These are phyloP conservation scores for Amoeboaphelidium protococcarum DNA, from an alignment of 371 early-diverging fungal species.

Conservation along the genomic window DNA sequence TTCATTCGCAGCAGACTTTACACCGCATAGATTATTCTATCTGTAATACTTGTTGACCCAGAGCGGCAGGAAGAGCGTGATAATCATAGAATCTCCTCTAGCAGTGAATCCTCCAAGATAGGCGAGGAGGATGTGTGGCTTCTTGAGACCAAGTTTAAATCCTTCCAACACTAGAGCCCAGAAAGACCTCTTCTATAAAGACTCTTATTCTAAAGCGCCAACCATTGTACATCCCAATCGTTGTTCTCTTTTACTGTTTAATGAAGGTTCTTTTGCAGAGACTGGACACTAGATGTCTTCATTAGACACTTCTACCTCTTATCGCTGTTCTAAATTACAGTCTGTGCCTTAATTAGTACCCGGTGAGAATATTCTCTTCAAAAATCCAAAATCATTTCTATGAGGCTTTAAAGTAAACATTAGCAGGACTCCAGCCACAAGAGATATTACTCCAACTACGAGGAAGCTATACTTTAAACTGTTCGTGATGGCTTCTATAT, in stretches of 20 bases:
- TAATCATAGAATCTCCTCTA: conserved; percentile 41
- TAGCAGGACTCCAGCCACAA: conserved; percentile 6
- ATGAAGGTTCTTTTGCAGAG: too few species aligned
- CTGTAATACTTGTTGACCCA: conserved; percentile 26
- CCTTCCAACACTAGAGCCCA: background rate
- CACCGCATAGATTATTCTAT: conserved; percentile 1
- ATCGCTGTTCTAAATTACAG: too few species aligned
- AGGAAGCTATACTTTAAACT: conserved; percentile 8
- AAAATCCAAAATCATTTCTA: background rate
- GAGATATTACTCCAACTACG: conserved; percentile 7
- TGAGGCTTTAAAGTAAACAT: conserved; percentile 2
- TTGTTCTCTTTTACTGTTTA: too few species aligned
- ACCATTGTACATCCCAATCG: background rate
- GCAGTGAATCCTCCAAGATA: conserved; percentile 21
- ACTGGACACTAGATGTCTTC: too few species aligned
- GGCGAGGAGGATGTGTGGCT: conserved; percentile 27
- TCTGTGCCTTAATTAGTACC: too few species aligned
- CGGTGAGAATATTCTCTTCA: too few species aligned
- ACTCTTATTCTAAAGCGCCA: background rate
- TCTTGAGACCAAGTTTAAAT: conserved; percentile 15
- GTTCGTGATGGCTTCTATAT: too few species aligned
- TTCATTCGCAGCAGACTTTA: background rate
- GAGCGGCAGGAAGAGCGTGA: conserved; percentile 38
- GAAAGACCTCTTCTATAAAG: background rate
- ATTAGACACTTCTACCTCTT: too few species aligned